phyloP scores from a whole-genome alignment of 176 grass and related monocot species.

The Ensete ventricosum region DNA sequence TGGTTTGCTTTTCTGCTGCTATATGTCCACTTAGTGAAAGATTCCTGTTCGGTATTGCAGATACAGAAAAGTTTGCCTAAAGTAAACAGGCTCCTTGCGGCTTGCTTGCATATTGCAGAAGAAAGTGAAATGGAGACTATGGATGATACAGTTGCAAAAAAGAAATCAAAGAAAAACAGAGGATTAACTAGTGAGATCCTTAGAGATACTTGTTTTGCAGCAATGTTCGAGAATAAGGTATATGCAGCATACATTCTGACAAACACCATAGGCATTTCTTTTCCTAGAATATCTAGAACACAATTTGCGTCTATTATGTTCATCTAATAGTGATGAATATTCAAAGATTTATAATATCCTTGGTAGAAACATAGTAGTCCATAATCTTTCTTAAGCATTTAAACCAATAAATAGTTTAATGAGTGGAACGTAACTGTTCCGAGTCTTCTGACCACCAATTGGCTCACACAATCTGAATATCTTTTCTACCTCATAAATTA shows the following conservation, averaged over 20 bases:
- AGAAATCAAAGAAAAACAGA: conserved; percentile 41
- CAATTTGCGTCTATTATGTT: too few species aligned
- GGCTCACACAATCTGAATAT: too few species aligned
- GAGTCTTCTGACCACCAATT: too few species aligned
- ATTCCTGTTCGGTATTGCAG: conserved; percentile 31
- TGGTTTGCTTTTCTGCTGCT: background rate
- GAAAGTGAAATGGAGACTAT: conserved; percentile 38
- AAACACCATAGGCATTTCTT: background rate
- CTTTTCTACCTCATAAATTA: too few species aligned
- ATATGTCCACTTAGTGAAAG: background rate
- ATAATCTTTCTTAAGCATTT: too few species aligned
- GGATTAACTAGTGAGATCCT: conserved; percentile 31
- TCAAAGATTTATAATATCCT: too few species aligned
- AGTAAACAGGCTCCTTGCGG: conserved; percentile 59
- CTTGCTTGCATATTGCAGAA: conserved; percentile 30
- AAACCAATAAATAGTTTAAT: too few species aligned
- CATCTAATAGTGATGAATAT: too few species aligned
- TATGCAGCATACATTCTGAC: background rate
- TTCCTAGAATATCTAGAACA: too few species aligned
- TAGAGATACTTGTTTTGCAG: conserved; percentile 48
- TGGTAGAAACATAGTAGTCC: too few species aligned
- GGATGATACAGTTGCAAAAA: conserved; percentile 46
- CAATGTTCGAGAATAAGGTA: conserved; percentile 68
- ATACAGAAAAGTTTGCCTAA: conserved; percentile 54
- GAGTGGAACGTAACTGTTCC: too few species aligned